Evolutionary conservation across 164 flowering plant genomes (phyloP).

Genomic region (Vitis riparia): DNA sequence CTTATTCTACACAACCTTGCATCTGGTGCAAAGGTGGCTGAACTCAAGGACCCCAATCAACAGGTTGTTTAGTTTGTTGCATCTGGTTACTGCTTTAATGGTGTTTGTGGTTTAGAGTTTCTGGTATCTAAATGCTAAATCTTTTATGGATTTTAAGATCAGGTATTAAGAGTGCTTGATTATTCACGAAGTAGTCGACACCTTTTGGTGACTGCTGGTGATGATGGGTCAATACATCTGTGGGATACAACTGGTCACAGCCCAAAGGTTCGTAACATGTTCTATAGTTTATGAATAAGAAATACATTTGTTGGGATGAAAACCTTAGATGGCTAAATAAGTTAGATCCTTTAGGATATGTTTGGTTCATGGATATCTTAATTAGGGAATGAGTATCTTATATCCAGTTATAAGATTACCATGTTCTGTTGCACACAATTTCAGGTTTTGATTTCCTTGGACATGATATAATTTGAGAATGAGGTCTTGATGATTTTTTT

Average conservation of each 20-base stretch:
- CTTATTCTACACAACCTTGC: constrained; percentile 92
- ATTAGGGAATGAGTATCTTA: too few relatives aligned
- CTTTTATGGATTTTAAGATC: constrained; percentile 40
- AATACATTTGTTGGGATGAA: too few relatives aligned
- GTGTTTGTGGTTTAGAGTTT: background rate
- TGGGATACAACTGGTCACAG: constrained; percentile 96
- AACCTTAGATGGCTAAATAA: background rate
- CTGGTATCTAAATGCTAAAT: constrained; percentile 15
- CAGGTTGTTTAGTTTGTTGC: constrained; percentile 64
- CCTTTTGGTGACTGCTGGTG: constrained; percentile 95
- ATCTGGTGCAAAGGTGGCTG: constrained; percentile 79
- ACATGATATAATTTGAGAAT: too few relatives aligned
- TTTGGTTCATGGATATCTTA: too few relatives aligned
- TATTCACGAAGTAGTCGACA: constrained; percentile 93
- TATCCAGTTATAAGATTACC: too few relatives aligned
- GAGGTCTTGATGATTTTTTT: too few relatives aligned
- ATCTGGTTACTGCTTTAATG: background rate
- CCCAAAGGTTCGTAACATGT: constrained; percentile 65
- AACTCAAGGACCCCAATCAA: constrained; percentile 81
- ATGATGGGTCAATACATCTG: constrained; percentile 89
- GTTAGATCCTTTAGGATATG: background rate
- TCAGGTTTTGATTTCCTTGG: too few relatives aligned
- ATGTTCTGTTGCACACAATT: too few relatives aligned
- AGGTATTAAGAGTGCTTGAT: constrained; percentile 97
- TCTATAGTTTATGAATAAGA: too few relatives aligned